phyloP scores from a whole-genome alignment of 257 asterid genomes.

The Henckelia pumila region DNA sequence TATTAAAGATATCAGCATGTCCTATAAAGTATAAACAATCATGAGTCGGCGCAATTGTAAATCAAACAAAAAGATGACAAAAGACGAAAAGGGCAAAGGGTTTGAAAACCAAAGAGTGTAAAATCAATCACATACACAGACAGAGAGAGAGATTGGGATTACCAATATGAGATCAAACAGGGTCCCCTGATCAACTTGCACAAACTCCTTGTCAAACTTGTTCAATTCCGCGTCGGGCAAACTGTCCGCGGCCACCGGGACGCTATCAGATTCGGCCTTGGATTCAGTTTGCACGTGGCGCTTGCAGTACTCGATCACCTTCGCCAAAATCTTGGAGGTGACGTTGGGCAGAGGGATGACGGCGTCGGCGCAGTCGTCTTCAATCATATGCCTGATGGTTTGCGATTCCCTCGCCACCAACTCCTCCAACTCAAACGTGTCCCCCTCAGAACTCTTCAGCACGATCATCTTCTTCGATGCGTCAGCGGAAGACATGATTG shows the following conservation, averaged over 20 bases:
- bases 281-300: slow-evolving; percentile 31
- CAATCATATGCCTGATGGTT: slow-evolving; percentile 47
- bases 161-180: slow-evolving; percentile 67
- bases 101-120: background rate
- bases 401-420: slow-evolving; percentile 38
- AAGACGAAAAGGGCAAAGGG: background rate
- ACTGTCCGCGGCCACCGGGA: slow-evolving; percentile 25
- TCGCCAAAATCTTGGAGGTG: slow-evolving; percentile 34
- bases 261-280: slow-evolving; percentile 24
- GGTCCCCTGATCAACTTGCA: slow-evolving; percentile 54
- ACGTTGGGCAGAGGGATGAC: slow-evolving; percentile 41
- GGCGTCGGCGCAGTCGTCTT: slow-evolving; percentile 41
- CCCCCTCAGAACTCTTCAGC: slow-evolving; percentile 38
- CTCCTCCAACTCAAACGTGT: slow-evolving; percentile 40
- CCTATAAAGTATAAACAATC: too few species aligned
- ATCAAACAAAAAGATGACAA: background rate
- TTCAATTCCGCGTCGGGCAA: slow-evolving; percentile 37
- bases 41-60: too few species aligned
- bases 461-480: slow-evolving; percentile 26
- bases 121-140: background rate
- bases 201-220: slow-evolving; percentile 48
- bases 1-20: too few species aligned
- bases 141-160: background rate
- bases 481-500: slow-evolving; percentile 13
- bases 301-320: slow-evolving; percentile 48